Conservation (phyloP, 139 green algal species). For the Microglena sp. region DNA sequence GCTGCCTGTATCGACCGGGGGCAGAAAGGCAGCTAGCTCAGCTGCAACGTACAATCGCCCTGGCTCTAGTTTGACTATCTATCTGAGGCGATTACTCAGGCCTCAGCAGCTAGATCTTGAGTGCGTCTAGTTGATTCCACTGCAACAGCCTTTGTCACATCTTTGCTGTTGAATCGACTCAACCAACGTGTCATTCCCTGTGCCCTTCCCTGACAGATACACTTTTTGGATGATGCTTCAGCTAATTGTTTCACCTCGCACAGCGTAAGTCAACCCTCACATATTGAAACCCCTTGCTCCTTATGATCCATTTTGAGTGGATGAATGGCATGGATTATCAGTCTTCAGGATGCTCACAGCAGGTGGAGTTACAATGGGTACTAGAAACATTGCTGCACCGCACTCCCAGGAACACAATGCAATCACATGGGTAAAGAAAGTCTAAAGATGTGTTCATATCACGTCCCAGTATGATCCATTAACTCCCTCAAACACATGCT, state of each 20-base stretch:
- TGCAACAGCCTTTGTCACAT: not conserved
- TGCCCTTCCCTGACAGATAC: conserved; percentile 52
- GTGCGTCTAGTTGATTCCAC: not conserved
- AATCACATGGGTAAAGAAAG: no score
- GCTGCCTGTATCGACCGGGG: no score
- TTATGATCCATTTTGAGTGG: not conserved
- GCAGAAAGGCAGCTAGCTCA: no score
- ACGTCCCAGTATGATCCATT: no score
- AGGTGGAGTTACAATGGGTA: no score
- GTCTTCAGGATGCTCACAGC: no score
- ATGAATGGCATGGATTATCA: no score
- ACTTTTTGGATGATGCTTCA: conserved; percentile 94
- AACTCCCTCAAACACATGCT: not conserved
- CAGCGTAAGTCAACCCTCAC: conserved; percentile 48
- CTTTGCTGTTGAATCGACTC: no score
- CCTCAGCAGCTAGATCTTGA: conserved; percentile 13
- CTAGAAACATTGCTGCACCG: no score
- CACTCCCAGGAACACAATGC: no score
- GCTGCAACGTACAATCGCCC: no score
- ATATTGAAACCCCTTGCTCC: not conserved
- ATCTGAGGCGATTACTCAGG: conserved; percentile 14
- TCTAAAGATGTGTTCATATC: not conserved
- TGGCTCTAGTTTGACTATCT: not conserved
- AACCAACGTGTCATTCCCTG: no score
- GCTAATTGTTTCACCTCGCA: conserved; percentile 82